Evolutionary conservation across 1,284 basidiomycete genomes (phyloP).

Genomic region (Leccinum fallax): DNA sequence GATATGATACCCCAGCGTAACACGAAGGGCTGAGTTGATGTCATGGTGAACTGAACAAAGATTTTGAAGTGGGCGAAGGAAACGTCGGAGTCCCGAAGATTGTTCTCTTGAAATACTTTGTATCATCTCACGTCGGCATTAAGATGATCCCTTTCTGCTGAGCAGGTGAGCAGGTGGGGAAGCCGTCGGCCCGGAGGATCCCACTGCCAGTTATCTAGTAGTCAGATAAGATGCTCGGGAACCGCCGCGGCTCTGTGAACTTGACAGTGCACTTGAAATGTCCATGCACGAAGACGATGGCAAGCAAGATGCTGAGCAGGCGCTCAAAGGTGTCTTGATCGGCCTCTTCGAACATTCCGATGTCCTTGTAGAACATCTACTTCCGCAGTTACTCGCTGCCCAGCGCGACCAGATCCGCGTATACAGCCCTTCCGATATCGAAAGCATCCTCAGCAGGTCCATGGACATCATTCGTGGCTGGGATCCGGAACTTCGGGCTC

Average conservation of each 20-base stretch:
- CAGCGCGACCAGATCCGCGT: constrained; percentile 1
- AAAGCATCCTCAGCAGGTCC: constrained; percentile 64
- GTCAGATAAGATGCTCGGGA: constrained; percentile 16
- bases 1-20: constrained; percentile 61
- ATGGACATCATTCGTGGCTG: constrained; percentile 56
- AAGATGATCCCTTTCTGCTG: constrained; percentile 4
- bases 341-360: constrained; percentile 74
- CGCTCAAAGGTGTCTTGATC: constrained; percentile 41
- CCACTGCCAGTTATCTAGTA: background rate
- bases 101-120: constrained; percentile 11
- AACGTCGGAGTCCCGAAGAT: constrained; percentile 2
- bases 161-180: constrained; percentile 7
- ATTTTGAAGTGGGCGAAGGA: background rate
- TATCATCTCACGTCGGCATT: constrained; percentile 2
- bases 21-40: constrained; percentile 36
- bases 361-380: constrained; percentile 55
- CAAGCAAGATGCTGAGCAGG: constrained; percentile 39
- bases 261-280: constrained; percentile 7
- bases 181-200: constrained; percentile 10
- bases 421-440: constrained; percentile 28
- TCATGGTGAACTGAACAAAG: constrained; percentile 14
- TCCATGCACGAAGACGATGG: constrained; percentile 29
- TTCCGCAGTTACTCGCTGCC: constrained; percentile 52
- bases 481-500: constrained; percentile 58
- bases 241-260: background rate